Evolutionary conservation across 2,329 filamentous ascomycete species (phyloP).

Genomic region (Diaporthe sp.): DNA sequence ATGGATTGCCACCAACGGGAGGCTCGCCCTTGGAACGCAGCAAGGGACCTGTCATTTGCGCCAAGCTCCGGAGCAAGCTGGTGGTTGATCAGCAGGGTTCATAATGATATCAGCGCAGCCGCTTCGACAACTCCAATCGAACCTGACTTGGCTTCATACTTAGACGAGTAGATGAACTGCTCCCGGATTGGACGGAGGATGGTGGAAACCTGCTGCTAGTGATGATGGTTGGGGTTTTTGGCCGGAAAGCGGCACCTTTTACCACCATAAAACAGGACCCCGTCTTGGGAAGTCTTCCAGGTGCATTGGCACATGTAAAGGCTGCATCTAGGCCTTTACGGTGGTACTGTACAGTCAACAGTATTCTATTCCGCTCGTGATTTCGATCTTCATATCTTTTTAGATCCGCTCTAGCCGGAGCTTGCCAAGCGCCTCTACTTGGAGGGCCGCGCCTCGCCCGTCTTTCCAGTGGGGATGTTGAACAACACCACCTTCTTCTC

Average conservation of each 20-base stretch:
- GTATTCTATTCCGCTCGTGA: conserved; percentile 7
- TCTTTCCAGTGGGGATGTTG: conserved; percentile 70
- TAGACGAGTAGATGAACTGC: not conserved
- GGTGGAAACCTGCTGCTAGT: not conserved
- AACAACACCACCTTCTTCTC: conserved; percentile 69
- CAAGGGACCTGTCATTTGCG: conserved; percentile 13
- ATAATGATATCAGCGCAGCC: conserved; percentile 25
- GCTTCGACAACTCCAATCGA: not conserved
- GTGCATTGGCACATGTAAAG: not conserved
- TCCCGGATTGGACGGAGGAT: not conserved
- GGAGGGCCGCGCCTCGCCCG: conserved; percentile 35
- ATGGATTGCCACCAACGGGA: not conserved
- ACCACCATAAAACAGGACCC: not conserved
- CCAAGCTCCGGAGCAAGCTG: not conserved
- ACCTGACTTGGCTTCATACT: not conserved
- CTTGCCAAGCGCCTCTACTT: conserved; percentile 13
- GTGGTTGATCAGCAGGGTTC: not conserved
- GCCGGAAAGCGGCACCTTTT: not conserved
- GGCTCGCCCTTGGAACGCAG: not conserved
- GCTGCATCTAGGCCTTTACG: not conserved
- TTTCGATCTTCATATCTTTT: not conserved
- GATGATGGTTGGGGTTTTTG: no score
- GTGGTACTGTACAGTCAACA: not conserved
- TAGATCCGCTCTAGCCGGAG: conserved; percentile 6
- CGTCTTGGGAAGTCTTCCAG: not conserved